phyloP scores from a whole-genome alignment of 1,139 yeast species.

The Geotrichum siamense region DNA sequence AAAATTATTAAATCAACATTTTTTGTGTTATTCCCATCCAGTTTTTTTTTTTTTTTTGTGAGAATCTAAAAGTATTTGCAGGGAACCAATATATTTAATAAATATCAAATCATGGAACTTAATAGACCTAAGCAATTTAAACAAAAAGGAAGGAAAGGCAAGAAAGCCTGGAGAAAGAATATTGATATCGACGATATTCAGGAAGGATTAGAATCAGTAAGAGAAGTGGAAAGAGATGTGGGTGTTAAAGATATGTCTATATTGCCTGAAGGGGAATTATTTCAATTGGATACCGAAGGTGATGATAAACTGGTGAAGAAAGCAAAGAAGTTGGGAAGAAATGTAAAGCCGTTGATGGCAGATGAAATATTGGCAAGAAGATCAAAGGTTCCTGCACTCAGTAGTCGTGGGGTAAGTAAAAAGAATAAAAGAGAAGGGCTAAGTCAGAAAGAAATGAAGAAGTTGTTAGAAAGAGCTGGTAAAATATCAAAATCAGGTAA shows the following conservation, averaged over 20 bases:
- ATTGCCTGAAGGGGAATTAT: constrained; percentile 40
- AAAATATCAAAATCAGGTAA: constrained; percentile 25
- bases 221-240: constrained; percentile 56
- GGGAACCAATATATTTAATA: neutral
- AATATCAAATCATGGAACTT: constrained; percentile 23
- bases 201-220: constrained; percentile 55
- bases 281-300: constrained; percentile 67
- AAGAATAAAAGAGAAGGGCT: constrained; percentile 50
- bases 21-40: neutral
- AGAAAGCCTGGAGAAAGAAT: constrained; percentile 93
- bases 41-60: neutral
- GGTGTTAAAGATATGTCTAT: constrained; percentile 25
- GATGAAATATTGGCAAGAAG: constrained; percentile 68
- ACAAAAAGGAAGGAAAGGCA: constrained; percentile 85
- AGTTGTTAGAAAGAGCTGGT: constrained; percentile 75
- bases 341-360: constrained; percentile 47
- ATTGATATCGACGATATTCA: constrained; percentile 79
- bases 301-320: constrained; percentile 41
- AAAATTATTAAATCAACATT: no score
- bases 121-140: constrained; percentile 33
- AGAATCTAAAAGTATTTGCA: neutral
- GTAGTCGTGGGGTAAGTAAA: constrained; percentile 36
- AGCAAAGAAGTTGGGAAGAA: constrained; percentile 35
- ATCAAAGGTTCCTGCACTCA: constrained; percentile 70
- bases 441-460: constrained; percentile 55